These are phyloP conservation scores for Phanerochaete sordida DNA, from an alignment of 768 basidiomycete species.

Conservation along the genomic window DNA sequence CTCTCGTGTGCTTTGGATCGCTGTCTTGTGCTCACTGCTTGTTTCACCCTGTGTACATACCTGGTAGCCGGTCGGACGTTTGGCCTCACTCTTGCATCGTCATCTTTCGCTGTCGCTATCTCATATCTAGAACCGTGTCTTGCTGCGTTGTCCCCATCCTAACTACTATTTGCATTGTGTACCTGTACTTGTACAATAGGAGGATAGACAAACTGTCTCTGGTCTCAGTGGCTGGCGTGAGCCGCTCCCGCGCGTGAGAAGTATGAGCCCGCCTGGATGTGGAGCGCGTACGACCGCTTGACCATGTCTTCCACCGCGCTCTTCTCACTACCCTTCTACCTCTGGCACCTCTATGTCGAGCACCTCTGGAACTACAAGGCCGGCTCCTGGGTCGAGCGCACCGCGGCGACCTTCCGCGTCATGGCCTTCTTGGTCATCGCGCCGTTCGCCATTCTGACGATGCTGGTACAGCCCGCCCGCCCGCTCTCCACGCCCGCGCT, in stretches of 20 bases:
- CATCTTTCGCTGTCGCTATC: conserved; percentile 3
- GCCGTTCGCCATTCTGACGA: conserved; percentile 56
- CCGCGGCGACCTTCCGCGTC: conserved; percentile 61
- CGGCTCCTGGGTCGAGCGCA: conserved; percentile 63
- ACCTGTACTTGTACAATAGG: conserved; percentile 4
- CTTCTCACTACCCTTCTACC: conserved; percentile 34
- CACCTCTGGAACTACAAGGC: conserved; percentile 63
- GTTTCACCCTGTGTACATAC: conserved; percentile 13
- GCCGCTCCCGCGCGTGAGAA: neutral
- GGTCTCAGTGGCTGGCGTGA: neutral
- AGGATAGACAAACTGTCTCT: neutral
- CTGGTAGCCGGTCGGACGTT: conserved; percentile 5
- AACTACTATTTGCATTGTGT: neutral
- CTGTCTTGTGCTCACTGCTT: conserved; percentile 15
- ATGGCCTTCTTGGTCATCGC: conserved; percentile 50
- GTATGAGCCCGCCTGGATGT: neutral
- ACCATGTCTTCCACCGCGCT: conserved; percentile 9
- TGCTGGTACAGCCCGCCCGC: conserved; percentile 48
- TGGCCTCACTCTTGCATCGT: conserved; percentile 1
- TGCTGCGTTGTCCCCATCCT: neutral
- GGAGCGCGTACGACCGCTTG: neutral
- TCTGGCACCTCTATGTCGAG: conserved; percentile 61
- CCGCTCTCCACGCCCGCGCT: neutral
- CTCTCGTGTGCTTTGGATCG: conserved; percentile 1
- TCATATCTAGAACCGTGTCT: conserved; percentile 4